Evolutionary conservation across 257 asterid species (phyloP).

Genomic region (Solanum tarijense): DNA sequence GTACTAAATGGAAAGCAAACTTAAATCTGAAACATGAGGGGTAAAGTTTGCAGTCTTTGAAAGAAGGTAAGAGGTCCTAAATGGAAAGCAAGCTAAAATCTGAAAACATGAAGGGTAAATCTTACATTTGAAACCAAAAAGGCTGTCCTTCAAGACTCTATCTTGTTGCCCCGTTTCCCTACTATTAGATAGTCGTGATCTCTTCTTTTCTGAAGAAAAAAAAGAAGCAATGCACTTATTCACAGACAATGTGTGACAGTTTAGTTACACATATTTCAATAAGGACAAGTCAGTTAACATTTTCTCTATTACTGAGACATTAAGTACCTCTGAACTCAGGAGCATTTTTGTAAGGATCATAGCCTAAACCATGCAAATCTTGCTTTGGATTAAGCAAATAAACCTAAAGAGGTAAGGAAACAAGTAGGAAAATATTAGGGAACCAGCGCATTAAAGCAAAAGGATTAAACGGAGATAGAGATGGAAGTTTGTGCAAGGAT

Average conservation of each 20-base stretch:
- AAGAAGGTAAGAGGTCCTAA: not conserved
- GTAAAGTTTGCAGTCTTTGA: slow-evolving; percentile 18
- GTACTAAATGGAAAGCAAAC: not conserved
- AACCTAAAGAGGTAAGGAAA: slow-evolving; percentile 25
- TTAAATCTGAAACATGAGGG: not conserved
- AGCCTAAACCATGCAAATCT: slow-evolving; percentile 83
- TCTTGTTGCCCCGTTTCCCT: slow-evolving; percentile 25
- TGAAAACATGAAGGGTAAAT: not conserved
- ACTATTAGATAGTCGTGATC: slow-evolving; percentile 47
- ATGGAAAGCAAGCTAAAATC: not conserved
- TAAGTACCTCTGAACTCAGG: slow-evolving; percentile 93
- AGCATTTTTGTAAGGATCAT: slow-evolving; percentile 94
- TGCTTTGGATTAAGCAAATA: slow-evolving; percentile 80
- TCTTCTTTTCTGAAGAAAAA: slow-evolving; percentile 54
- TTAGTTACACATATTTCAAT: not conserved
- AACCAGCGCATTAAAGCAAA: not conserved
- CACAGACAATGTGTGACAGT: not conserved
- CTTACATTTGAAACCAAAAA: slow-evolving; percentile 36
- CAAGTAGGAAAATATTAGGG: not conserved
- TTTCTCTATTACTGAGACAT: slow-evolving; percentile 5
- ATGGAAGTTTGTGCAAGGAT: not conserved
- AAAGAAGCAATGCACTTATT: not conserved
- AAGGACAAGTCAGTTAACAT: not conserved
- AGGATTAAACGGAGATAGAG: not conserved
- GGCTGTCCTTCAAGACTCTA: slow-evolving; percentile 45